Evolutionary conservation across 306 rosid species (phyloP), one percentile per base, ranked within the genome.

Genomic region (Vicia sativa): DNA sequence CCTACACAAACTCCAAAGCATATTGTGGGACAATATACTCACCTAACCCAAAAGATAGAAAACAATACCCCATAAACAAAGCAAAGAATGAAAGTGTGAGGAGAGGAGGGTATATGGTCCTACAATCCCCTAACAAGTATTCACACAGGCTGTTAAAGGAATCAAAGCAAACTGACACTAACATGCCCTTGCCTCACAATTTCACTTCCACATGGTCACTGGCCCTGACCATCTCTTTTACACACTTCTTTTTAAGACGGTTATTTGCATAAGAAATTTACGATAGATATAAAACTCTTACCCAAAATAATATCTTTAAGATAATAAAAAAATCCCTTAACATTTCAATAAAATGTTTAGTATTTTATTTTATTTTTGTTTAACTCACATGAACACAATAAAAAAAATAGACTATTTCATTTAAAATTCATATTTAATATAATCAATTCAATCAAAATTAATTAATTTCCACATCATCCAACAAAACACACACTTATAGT

Each of bases 151-250:
- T 85, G 89, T 84, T 84, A 79, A 84, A 70, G 80, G 74, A 55
- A 70, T 60, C 67, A 84, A 87, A 85, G 89, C 84, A 83, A 81
- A 71, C 87, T 91, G 91, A 89, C 95, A 89, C 80, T 62, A 80
- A 85, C 96, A 87, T 87, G 96, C 87, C 81, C 71, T 70, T 89
- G 90, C 90, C 81, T 80, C 83, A 84, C 80, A 67, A 68, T 77
- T 80, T 72, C 85, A 84, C 83, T 58, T 75, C 82, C 87, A 86
- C 92, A 88, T 84, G 96, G 46, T 82, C 48, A 74, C 62, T 86
- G 85, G 79, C 77, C 68, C 82, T 42, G 54, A 62, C 46, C 46
- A 53, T 67, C 67, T 67, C 29, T 23, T 23, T 23, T 23, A 23
- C 26, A 23, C 26, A n/a, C n/a, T n/a, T n/a, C n/a, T n/a, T n/a